Evolutionary conservation across 163 green algal genomes (phyloP), one percentile per base, ranked within the genome.

Genomic region (Chlorella variabilis): DNA sequence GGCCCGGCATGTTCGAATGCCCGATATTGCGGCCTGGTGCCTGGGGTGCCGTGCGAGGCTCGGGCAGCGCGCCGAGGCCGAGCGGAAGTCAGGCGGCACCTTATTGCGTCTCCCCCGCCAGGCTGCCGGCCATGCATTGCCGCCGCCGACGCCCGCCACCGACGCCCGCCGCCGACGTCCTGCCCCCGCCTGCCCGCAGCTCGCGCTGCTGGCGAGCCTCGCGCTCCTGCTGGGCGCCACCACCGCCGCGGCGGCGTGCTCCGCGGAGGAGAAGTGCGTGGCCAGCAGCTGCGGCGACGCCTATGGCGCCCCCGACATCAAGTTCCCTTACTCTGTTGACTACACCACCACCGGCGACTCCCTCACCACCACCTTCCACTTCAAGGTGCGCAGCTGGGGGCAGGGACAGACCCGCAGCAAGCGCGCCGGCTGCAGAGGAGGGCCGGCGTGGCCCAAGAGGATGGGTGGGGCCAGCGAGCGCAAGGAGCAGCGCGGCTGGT

Each of bases 311-410:
- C 38, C 70, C 6, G 70, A 45, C 29, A 49, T 29, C 13, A n/a
- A 54, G 2, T n/a, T 68, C 6, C 79, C 79, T 0, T 80, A 39
- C 41, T 54, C 51, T 8, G 39, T 84, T 25, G 70, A 70, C 42
- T 77, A 80, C 54, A 81, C 66, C 33, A 77, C 33, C 13, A 85
- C 74, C 0, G 80, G 65, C 25, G 58, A 78, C 25, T 36, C 38
- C 11, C 39, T 34, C 2, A 66, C 39, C 31, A 87, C 84, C 41
- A 85, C 74, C 20, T 85, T 83, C 38, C 56, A 75, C 31, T 71
- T 71, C 51, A 84, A 78, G 56, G 82, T 85, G 7, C 8, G 82
- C 9, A 29, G 36, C 33, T 54, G 36, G 11, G 34, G 54, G 18
- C 54, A 63, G 54, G 45, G 23, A n/a, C 18, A 63, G 20, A 33